Evolutionary conservation across 305 asterid species (phyloP), one percentile per base, ranked within the genome.

Genomic region (Solanum hybrid): DNA sequence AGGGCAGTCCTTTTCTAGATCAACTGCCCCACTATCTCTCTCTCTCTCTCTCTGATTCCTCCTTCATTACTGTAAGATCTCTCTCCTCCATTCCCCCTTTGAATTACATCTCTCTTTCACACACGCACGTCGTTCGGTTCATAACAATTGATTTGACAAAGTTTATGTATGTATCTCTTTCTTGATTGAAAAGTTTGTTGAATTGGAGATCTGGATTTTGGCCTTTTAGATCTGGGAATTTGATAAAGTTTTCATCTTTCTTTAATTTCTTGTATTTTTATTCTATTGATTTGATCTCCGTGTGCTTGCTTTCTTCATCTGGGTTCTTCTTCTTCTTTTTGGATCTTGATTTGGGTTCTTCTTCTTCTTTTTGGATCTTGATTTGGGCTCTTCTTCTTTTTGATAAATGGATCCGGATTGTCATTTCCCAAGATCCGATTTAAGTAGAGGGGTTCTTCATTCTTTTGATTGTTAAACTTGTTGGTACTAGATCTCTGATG

Each of bases 1-100:
- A 88, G 93, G 93, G 93, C 92, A 86, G 90, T 89, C 91, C 29
- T 79, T 56, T 81, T 80, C 84, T 76, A 90, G 91, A 90, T 92
- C 92, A 88, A 88, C 91, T 89, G 85, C 93, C 45, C 56, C 12
- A 2, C 29, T 11, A 60, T 12, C 14, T 10, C 14, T n/a, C 31
- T 31, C 32, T 78, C 37, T 12, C 2, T 60, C n/a, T n/a, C n/a
- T n/a, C n/a, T n/a, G 10, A 34, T 64, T 90, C 81, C 4, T 26
- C 38, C 10, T 88, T 22, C 19, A 27, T 81, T 34, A 82, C 38
- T 45, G 91, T 91, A 90, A 90, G 91, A 78, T 37, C 34, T 80
- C n/a, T 7, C 12, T 71, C 5, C 69, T 75, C 69, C 13, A 26
- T 26, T 12, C 40, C 69, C 32, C 36, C 56, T 26, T 80, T 27